Conservation (phyloP, 164 flowering plant genomes). For the Magnolia kwangsiensis region DNA sequence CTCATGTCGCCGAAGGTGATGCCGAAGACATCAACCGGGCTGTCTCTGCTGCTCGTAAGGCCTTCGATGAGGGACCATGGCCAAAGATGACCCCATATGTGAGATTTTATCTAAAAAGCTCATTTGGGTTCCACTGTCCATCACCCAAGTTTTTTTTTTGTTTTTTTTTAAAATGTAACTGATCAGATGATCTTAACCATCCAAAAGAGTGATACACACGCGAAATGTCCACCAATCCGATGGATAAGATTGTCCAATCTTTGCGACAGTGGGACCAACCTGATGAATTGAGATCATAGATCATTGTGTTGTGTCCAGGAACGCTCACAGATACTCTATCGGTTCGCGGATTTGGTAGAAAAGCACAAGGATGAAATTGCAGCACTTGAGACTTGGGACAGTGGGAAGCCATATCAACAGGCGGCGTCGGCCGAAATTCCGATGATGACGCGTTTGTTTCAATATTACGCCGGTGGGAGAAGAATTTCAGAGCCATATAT, state of each 20-base stretch:
- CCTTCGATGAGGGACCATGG: conserved; percentile 93
- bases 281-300: not conserved
- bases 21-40: conserved; percentile 74
- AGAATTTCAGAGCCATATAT: not conserved
- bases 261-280: not conserved
- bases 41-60: conserved; percentile 75
- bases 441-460: conserved; percentile 29
- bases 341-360: conserved; percentile 49
- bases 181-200: not conserved
- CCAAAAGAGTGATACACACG: too few relatives aligned
- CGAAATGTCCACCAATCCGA: not conserved
- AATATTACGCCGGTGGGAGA: conserved; percentile 50
- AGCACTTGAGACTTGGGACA: conserved; percentile 54
- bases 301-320: conserved; percentile 30
- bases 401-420: conserved; percentile 45
- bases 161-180: not conserved
- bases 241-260: not conserved
- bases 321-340: conserved; percentile 34
- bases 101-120: not conserved
- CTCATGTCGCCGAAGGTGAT: conserved; percentile 77
- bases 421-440: conserved; percentile 37
- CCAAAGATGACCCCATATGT: conserved; percentile 82
- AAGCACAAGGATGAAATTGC: conserved; percentile 44
- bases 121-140: not conserved
- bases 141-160: not conserved